phyloP scores from a whole-genome alignment of 2,329 filamentous ascomycete species.

The Sporothrix brunneoviolacea region DNA sequence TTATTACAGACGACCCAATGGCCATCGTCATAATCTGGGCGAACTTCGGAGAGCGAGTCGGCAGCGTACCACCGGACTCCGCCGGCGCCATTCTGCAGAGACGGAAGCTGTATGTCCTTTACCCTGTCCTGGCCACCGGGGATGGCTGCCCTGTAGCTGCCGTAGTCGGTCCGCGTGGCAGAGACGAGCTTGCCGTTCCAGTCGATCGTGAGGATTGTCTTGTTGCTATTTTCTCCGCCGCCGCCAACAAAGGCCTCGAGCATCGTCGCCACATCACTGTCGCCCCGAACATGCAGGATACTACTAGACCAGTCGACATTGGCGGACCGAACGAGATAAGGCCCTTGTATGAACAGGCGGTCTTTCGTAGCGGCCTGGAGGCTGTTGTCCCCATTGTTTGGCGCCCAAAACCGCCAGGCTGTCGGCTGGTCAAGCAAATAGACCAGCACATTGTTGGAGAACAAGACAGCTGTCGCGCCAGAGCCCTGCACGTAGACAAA shows the following conservation, averaged over 20 bases:
- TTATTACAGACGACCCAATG: constrained; percentile 57
- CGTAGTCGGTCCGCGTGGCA: constrained; percentile 32
- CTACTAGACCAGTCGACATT: constrained; percentile 26
- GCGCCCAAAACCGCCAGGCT: constrained; percentile 52
- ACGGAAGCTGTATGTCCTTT: constrained; percentile 33
- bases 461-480: constrained; percentile 39
- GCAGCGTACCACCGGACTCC: constrained; percentile 40
- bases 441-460: constrained; percentile 42
- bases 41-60: constrained; percentile 65
- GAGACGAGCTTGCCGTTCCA: constrained; percentile 50
- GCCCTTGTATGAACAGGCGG: constrained; percentile 50
- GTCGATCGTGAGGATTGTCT: constrained; percentile 41
- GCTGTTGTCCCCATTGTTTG: constrained; percentile 25
- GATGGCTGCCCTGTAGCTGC: constrained; percentile 43
- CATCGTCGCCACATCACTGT: constrained; percentile 13
- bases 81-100: too few relatives aligned
- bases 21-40: constrained; percentile 59
- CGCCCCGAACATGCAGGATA: constrained; percentile 7
- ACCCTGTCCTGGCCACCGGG: constrained; percentile 43
- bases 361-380: constrained; percentile 29
- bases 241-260: constrained; percentile 51
- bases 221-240: too few relatives aligned
- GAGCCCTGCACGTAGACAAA: constrained; percentile 42
- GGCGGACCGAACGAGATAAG: constrained; percentile 23
- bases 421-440: constrained; percentile 47